phyloP scores from a whole-genome alignment of 2,329 filamentous ascomycete species.

The Epichloe scottii region DNA sequence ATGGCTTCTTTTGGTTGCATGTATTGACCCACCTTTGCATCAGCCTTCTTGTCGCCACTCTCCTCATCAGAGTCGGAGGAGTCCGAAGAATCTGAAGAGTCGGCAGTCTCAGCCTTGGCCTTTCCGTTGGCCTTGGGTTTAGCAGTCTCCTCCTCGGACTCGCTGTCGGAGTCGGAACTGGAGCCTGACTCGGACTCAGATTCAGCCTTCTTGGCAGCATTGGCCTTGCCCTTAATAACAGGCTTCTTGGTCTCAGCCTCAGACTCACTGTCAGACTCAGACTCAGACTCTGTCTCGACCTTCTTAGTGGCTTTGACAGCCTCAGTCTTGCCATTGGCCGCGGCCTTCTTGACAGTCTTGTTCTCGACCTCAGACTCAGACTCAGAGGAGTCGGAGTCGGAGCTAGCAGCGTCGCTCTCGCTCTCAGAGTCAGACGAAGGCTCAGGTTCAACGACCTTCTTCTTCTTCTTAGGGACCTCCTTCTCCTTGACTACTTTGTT shows the following conservation, averaged over 20 bases:
- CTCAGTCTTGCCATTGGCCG: conserved; percentile 15
- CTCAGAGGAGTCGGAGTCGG: conserved; percentile 18
- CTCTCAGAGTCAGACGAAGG: conserved; percentile 27
- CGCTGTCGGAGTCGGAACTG: conserved; percentile 24
- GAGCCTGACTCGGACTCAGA: conserved; percentile 22
- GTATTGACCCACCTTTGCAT: conserved; percentile 17
- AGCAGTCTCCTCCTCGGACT: conserved; percentile 23
- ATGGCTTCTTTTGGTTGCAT: neutral
- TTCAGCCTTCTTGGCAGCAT: conserved; percentile 15
- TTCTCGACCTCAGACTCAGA: conserved; percentile 22
- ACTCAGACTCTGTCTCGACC: conserved; percentile 15
- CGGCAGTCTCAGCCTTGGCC: conserved; percentile 16
- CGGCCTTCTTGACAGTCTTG: conserved; percentile 13
- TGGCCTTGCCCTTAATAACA: conserved; percentile 5
- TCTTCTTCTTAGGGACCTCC: conserved; percentile 35
- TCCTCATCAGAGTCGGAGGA: conserved; percentile 19
- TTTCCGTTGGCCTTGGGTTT: conserved; percentile 12
- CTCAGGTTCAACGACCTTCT: conserved; percentile 32
- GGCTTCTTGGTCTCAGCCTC: conserved; percentile 23
- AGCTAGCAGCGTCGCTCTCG: conserved; percentile 12
- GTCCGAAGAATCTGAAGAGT: conserved; percentile 17
- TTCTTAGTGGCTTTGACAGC: conserved; percentile 13
- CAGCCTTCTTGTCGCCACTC: conserved; percentile 11
- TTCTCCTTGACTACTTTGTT: conserved; percentile 34
- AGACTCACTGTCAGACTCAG: conserved; percentile 23